Base-by-base conservation (phyloP, 345 rosid genomes). In the Bretschneidera sinensis region DNA sequence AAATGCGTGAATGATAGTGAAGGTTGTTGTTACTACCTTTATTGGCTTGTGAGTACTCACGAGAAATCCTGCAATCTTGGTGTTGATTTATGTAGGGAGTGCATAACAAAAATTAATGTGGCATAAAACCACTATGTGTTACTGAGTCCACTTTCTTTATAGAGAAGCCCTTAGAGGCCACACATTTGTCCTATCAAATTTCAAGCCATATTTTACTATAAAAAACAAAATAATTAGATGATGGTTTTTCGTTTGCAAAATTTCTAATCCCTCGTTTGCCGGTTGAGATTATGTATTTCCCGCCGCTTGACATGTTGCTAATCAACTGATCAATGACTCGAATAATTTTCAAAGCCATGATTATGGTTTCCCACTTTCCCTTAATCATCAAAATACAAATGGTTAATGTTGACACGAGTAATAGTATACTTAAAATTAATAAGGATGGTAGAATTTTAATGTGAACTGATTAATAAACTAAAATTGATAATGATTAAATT, bases 21-120 rank as follows among this genome's bases (percentile, higher is more conserved):
- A 67, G 73, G 55, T 61, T 64, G 55, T 61, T 64, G 66, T 58
- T 57, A 63, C 48, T 62, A 48, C 62, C 71, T 74, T 70, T 54
- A 20, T 60, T 61, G 70, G 64, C 85, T 56, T 66, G 85, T 78
- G 85, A 74, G 54, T 52, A 39, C 43, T 77, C 86, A 75, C 90
- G 83, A 60, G 73, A 80, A 74, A 61, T 53, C 74, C 59, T 23
- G 68, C 69, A 63, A 43, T 9, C 31, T 54, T 24, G 28, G 4
- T 22, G 9, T 33, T 55, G 59, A 43, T 56, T 57, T 60, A 52
- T 52, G 17, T 16, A 48, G 7, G 43, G 6, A 53, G 28, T 43
- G 57, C 9, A 39, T 9, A 10, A 31, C 24, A 16, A 53, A 53
- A 57, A 24, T 35, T 47, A 68, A 15, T 17, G 59, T 17, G 45